Evolutionary conservation across 805 yeast genomes (phyloP).

Genomic region (Osmozyma mogii): DNA sequence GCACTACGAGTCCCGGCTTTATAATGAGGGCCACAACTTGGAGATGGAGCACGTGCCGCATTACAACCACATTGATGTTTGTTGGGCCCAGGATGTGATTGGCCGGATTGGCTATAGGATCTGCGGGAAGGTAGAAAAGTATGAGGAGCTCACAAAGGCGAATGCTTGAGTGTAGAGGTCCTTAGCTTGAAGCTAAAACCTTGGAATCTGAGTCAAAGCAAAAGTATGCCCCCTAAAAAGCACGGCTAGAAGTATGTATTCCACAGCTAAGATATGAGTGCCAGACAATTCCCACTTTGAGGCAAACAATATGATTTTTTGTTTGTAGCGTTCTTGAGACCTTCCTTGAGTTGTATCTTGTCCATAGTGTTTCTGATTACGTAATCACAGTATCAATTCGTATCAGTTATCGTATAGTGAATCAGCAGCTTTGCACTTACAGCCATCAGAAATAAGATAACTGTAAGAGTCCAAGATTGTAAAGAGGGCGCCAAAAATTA

Average conservation of each 20-base stretch:
- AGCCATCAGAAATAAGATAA: no score
- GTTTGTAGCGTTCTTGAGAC: no score
- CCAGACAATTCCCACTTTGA: no score
- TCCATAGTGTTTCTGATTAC: no score
- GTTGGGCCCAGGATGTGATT: conserved; percentile 81
- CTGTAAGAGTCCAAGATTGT: not conserved
- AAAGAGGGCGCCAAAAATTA: not conserved
- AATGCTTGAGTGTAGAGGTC: not conserved
- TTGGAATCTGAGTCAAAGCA: not conserved
- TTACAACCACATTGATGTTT: conserved; percentile 83
- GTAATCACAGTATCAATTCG: no score
- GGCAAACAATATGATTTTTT: no score
- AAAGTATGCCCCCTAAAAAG: no score
- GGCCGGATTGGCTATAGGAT: conserved; percentile 50
- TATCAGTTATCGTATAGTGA: no score
- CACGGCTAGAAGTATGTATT: no score
- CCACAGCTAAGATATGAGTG: no score
- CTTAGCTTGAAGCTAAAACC: not conserved
- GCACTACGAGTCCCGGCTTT: conserved; percentile 44
- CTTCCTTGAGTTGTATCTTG: no score
- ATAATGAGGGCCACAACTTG: conserved; percentile 27
- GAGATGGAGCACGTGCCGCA: conserved; percentile 39
- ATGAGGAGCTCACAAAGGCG: not conserved
- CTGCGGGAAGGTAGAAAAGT: conserved; percentile 7
- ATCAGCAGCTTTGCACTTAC: no score